Percentiles rank a stretch among this genome's conserved stretches.
Conservation (phyloP, 2,329 filamentous ascomycete species). For the Eutypa lata region DNA sequence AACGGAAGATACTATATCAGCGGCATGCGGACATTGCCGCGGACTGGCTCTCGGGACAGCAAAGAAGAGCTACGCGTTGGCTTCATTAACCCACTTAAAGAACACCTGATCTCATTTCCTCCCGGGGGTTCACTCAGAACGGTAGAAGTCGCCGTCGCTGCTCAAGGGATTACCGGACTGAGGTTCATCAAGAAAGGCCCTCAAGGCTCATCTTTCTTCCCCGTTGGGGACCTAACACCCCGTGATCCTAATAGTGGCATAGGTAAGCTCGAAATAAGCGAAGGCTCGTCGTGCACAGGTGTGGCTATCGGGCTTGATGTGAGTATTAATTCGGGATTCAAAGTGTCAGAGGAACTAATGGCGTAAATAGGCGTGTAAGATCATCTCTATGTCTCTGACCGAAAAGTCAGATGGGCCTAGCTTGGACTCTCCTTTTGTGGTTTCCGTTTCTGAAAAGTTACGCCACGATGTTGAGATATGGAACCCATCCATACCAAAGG, state of each 20-base stretch:
- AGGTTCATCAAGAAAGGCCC: slow-evolving; percentile 8
- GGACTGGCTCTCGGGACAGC: background rate
- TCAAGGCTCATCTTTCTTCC: background rate
- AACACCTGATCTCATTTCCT: slow-evolving; percentile 4
- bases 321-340: background rate
- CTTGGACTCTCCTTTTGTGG: no score
- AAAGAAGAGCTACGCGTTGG: slow-evolving; percentile 5
- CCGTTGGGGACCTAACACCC: slow-evolving; percentile 9
- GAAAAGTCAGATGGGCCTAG: no score
- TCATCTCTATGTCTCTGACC: slow-evolving; percentile 13
- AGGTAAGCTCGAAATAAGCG: slow-evolving; percentile 1
- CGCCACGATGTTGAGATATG: slow-evolving; percentile 7
- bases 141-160: slow-evolving; percentile 9
- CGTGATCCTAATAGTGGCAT: slow-evolving; percentile 8
- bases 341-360: background rate
- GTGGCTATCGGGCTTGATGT: slow-evolving; percentile 16
- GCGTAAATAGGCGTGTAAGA: background rate
- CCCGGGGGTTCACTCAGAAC: slow-evolving; percentile 3
- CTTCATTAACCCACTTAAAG: slow-evolving; percentile 7
- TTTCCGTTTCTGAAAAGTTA: no score
- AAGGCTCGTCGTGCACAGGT: slow-evolving; percentile 1
- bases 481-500: slow-evolving; percentile 11
- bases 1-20: slow-evolving; percentile 13
- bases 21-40: slow-evolving; percentile 9
- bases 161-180: slow-evolving; percentile 10